Base-by-base conservation (phyloP, 257 asterid species). In the Solanum clarkiae region DNA sequence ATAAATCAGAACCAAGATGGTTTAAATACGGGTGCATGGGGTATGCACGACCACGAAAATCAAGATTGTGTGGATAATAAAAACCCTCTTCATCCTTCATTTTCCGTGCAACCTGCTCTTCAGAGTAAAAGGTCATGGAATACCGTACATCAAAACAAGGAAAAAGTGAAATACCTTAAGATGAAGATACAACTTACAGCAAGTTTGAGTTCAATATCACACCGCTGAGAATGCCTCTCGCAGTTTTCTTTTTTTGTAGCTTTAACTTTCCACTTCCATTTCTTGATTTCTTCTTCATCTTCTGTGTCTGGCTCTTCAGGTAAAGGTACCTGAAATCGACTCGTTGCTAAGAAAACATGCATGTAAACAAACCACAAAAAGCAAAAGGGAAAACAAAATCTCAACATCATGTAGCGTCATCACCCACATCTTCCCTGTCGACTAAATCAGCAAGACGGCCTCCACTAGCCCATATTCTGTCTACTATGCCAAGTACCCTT, bases 1-100 rank as follows among this genome's bases (percentile, higher is more conserved):
- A 97, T 72, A 97, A 92, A 86, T 97, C 99, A 71, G 98, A 94
- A 84, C 99, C 98, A 75, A 97, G 99, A 91, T 97, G 99, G 87
- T 97, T 94, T 89, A 97, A 86, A 90, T 97, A 91, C 18, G 98
- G 98, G 87, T 95, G 99, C 99, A 95, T 97, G n/a, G 99, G 99
- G 87, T 97, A 97, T 68, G 98, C 98, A 87, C 98, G 99, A 29
- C 99, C 99, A 54, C 98, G 94, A 63, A 97, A 97, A 92, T 97
- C 99, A 85, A 97, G 85, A 90, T 97, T 97, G 90, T 97, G 99
- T 55, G 99, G 99, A 90, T 95, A 97, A 86, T 91, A 95, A 86
- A 97, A 94, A 57, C 98, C 98, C n/a, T 94, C 99, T 89, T 97
- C 98, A 18, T 93, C 98, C 92, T 94, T 95, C 96, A 97, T 92